Evolutionary conservation across 495 filamentous ascomycete species (phyloP), one percentile per base, ranked within the genome.

Genomic region (Trichoderma gamsii): DNA sequence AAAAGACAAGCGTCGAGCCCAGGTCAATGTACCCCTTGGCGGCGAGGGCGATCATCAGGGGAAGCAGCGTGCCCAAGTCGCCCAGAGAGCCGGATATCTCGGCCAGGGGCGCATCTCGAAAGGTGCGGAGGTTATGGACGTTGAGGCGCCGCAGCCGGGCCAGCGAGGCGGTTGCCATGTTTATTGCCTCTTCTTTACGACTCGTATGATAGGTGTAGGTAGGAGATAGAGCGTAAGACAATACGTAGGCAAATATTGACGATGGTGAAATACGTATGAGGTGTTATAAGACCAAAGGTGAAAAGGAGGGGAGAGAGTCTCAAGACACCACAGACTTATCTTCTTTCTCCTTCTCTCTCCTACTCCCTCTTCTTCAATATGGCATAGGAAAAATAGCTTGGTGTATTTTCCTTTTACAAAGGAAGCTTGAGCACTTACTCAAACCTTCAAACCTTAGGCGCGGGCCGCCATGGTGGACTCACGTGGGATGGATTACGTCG

Each of bases 71-170:
- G 32, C 94, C 94, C 21, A 97, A 82, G 77, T 98, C 94, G 67
- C 94, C 94, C 16, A 98, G 82, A 0, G 92, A 88, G 56, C 94
- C 94, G 13, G 93, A 93, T 70, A 98, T 88, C 80, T 98, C 94
- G 32, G 88, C 81, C 21, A 92, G 79, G 71, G 92, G 90, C 0
- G 76, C 75, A 63, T 67, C 73, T 41, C 77, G 78, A 18, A 85
- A 68, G 18, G 79, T 82, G 46, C 71, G 44, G 70, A 84, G 73
- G 77, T 84, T 85, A 68, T 82, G 76, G 63, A 74, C 73, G 69
- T 80, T 75, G 43, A 77, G 69, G 69, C 72, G 74, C 68, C 73
- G 75, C 56, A 81, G 63, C 52, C 74, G 64, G 59, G 49, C 35
- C 27, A 68, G 41, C 65, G 27, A 61, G 25, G 21, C 18, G 7